Base-by-base conservation (phyloP, 1,284 basidiomycete species). In the Trametes polyzona region DNA sequence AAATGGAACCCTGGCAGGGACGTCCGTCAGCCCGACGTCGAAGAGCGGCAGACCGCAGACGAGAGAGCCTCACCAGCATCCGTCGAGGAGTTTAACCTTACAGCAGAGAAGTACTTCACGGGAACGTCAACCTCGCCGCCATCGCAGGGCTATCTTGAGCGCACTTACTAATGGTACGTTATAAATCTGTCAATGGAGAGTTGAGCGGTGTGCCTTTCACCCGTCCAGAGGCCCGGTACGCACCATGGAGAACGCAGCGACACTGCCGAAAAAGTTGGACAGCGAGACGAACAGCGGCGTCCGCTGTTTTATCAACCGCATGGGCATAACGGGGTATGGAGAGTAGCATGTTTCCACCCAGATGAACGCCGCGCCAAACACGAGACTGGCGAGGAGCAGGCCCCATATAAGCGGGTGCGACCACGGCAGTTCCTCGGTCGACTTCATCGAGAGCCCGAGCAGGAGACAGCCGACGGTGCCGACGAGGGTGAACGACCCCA, bases 261-360 rank as follows among this genome's bases (percentile, higher is more conserved):
- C 81, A 65, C 88, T 90, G 11, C 80, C 82, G 63, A 91, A 80
- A 36, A 97, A 83, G 74, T 95, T 96, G 57, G 86, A 84, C 60
- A 95, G 65, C 0, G 91, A 90, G 10, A 95, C 87, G 12, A 90
- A 86, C 23, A 93, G 75, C 2, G 93, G 91, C 9, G 92, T 95
- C 56, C 88, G 76, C 66, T 85, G 85, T 23, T 78, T 83, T 47
- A 96, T 81, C 57, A 96, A 74, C 57, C 83, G 83, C 65, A 95
- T 75, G 39, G 94, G 93, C 84, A 96, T 90, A 43, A 96, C 87
- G 8, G 94, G 94, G 71, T 88, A 91, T 3, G 81, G 80, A 2
- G 91, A 86, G 74, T 83, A 84, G 61, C 80, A 76, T 56, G 86
- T 83, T 74, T 96, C 93, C 14, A 92, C 88, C 44, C 83, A 68